phyloP scores from a whole-genome alignment of 2,329 filamentous ascomycete species.

The Aspergillus sojae region DNA sequence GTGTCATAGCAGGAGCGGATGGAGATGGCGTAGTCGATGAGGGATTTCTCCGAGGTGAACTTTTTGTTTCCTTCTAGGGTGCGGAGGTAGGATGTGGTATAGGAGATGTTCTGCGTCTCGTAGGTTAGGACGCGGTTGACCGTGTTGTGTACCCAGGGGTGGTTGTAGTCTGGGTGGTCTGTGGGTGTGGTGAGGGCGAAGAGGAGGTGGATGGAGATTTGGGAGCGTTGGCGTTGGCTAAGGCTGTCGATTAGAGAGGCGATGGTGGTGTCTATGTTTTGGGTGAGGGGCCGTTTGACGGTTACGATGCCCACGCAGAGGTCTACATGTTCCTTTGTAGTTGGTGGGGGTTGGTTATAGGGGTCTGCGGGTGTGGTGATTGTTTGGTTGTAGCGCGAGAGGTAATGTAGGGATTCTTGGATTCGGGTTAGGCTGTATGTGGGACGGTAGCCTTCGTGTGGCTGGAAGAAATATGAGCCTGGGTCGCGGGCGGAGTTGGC shows the following conservation, averaged over 20 bases:
- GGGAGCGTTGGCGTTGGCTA: conserved; percentile 40
- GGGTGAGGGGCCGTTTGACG: conserved; percentile 41
- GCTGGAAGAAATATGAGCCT: conserved; percentile 27
- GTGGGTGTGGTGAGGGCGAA: conserved; percentile 47
- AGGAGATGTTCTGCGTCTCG: conserved; percentile 28
- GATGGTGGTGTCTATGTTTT: conserved; percentile 46
- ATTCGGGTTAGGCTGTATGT: conserved; percentile 24
- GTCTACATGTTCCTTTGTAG: conserved; percentile 11
- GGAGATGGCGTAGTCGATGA: conserved; percentile 49
- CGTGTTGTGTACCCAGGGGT: conserved; percentile 45
- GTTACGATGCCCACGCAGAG: conserved; percentile 51
- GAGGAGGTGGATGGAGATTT: conserved; percentile 48
- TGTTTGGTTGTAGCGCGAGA: conserved; percentile 22
- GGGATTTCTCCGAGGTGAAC: conserved; percentile 39
- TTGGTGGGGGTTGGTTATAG: conserved; percentile 1
- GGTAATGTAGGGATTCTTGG: conserved; percentile 21
- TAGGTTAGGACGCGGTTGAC: conserved; percentile 48
- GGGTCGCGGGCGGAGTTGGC: conserved; percentile 26
- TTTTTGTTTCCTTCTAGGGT: conserved; percentile 21
- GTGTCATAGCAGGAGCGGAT: conserved; percentile 43
- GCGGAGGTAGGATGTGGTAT: conserved; percentile 8
- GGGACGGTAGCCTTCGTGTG: conserved; percentile 26
- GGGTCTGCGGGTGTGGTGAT: conserved; percentile 4
- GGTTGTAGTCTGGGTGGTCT: conserved; percentile 45
- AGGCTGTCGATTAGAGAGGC: conserved; percentile 50